Base-by-base conservation (phyloP, 129 eudicot species). In the Solidago caesia region DNA sequence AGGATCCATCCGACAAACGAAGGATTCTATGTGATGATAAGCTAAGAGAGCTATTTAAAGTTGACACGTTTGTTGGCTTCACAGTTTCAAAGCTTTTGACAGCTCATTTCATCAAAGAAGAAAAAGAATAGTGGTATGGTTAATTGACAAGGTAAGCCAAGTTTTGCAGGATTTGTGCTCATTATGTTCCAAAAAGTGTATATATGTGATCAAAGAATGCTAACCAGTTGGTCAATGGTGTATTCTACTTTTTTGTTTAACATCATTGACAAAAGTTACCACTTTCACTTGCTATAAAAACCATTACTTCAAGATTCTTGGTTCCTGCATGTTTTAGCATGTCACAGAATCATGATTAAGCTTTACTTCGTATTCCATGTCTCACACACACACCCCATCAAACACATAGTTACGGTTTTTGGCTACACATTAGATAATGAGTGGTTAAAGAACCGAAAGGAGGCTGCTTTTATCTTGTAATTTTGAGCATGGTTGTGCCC, bases 1-100 rank as follows among this genome's bases (percentile, higher is more conserved):
- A 88, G 95, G 95, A 88, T 76, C 88, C 95, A 41, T 78, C 83
- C 1, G 86, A 86, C 66, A 83, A 71, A 82, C 77, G 91, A 73
- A 81, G 59, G 43, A 76, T 81, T 52, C 6, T 88, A 55, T 85
- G 95, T 46, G 91, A 88, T 27, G 87, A 83, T 42, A 85, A 86
- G 82, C 80, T 88, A 16, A 84, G 77, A 66, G 83, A 85, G 74
- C 85, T 88, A 65, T 83, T 88, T 45, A 72, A 79, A 4, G 87
- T 86, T 5, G 82, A 86, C 71, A 51, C 82, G 0, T 88, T 88
- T 75, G 15, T 53, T 65, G 91, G 91, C 27, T 88, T 86, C 83
- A 66, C 85, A 27, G 86, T 85, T 25, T 47, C 91, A 65, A 86
- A 86, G 83, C 87, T 78, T 48, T 82, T 88, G 65, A 52, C 83